These are phyloP conservation scores for Sporothrix curviconia DNA, from an alignment of 2,329 filamentous ascomycete genomes.

Conservation along the genomic window DNA sequence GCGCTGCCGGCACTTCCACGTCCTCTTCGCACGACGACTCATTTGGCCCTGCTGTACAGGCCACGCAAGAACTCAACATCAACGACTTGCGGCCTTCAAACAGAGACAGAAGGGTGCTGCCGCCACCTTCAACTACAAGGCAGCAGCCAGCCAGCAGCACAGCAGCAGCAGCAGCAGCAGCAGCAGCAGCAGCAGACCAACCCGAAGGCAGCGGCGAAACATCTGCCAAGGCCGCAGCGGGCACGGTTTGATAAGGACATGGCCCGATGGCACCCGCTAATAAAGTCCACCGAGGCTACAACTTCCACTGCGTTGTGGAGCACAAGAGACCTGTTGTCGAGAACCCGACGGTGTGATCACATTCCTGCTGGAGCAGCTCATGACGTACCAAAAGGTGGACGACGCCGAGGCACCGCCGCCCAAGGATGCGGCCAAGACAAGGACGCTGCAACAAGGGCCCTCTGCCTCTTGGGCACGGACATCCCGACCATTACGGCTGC, in stretches of 20 bases:
- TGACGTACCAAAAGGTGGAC: slow-evolving; percentile 87
- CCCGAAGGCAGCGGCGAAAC: background rate
- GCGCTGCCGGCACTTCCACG: too few species aligned
- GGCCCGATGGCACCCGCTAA: slow-evolving; percentile 58
- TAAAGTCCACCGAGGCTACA: slow-evolving; percentile 59
- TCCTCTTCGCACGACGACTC: slow-evolving; percentile 32
- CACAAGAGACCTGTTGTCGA: slow-evolving; percentile 79
- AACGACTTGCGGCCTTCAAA: slow-evolving; percentile 54
- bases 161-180: too few species aligned
- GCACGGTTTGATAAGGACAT: slow-evolving; percentile 35
- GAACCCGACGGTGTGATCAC: slow-evolving; percentile 94
- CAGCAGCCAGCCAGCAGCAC: too few species aligned
- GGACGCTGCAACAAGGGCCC: too few species aligned
- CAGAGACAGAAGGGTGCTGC: slow-evolving; percentile 44
- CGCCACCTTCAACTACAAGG: too few species aligned
- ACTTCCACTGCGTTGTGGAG: too few species aligned
- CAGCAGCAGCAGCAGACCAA: background rate
- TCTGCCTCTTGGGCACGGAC: slow-evolving; percentile 13
- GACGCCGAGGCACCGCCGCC: slow-evolving; percentile 58
- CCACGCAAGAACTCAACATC: slow-evolving; percentile 40
- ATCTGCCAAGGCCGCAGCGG: background rate
- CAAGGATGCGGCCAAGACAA: slow-evolving; percentile 5
- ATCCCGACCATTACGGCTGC: slow-evolving; percentile 1
- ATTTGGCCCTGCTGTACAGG: slow-evolving; percentile 39
- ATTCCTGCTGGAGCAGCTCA: slow-evolving; percentile 84